These are phyloP conservation scores for Brettanomyces anomalus DNA, from an alignment of 805 yeast species.

Conservation along the genomic window DNA sequence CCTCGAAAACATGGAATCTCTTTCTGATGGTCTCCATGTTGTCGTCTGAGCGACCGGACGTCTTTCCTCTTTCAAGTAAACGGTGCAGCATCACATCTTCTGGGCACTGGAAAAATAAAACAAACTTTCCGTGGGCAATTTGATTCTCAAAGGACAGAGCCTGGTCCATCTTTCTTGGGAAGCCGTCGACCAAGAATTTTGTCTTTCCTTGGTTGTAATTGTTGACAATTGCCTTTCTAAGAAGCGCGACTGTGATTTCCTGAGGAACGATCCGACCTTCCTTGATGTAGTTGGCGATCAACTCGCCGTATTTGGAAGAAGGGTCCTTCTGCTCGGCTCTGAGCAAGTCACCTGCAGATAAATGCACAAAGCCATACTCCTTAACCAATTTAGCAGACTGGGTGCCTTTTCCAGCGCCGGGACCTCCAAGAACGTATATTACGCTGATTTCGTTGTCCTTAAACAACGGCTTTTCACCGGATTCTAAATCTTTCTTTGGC, in stretches of 20 bases:
- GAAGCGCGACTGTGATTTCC: slow-evolving; percentile 74
- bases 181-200: slow-evolving; percentile 85
- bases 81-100: slow-evolving; percentile 78
- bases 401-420: slow-evolving; percentile 97
- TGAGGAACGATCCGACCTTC: slow-evolving; percentile 94
- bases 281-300: slow-evolving; percentile 74
- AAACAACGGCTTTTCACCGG: slow-evolving; percentile 26
- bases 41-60: slow-evolving; percentile 91
- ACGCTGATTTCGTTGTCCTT: slow-evolving; percentile 63
- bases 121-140: slow-evolving; percentile 60
- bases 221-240: slow-evolving; percentile 69
- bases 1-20: slow-evolving; percentile 77
- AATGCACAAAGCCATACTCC: slow-evolving; percentile 75
- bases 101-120: slow-evolving; percentile 74
- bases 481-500: slow-evolving; percentile 1
- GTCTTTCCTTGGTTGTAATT: slow-evolving; percentile 39
- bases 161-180: slow-evolving; percentile 98
- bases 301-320: slow-evolving; percentile 76
- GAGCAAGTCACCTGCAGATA: slow-evolving; percentile 93
- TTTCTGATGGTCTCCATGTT: slow-evolving; percentile 85
- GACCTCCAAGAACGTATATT: slow-evolving; percentile 91
- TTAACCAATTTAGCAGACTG: slow-evolving; percentile 82
- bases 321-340: slow-evolving; percentile 84
- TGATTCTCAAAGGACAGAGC: slow-evolving; percentile 84
- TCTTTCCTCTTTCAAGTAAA: slow-evolving; percentile 83